Evolutionary conservation across 495 filamentous ascomycete species (phyloP), one percentile per base, ranked within the genome.

Genomic region (Penicillium maclennaniae): DNA sequence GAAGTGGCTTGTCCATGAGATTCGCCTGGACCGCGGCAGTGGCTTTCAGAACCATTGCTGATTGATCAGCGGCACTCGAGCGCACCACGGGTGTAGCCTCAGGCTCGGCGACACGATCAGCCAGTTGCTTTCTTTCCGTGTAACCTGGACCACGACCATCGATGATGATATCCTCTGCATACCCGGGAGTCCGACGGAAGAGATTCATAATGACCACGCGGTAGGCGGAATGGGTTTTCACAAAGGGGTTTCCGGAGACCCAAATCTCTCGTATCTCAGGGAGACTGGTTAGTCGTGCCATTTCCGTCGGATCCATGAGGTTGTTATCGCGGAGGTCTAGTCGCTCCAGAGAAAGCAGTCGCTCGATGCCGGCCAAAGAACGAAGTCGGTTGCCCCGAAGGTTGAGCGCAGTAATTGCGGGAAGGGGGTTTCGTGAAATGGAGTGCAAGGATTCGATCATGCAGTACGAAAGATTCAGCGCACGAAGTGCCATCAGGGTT

Each of bases 371-470:
- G 16, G 90, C 90, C 44, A 98, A 81, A 7, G 92, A 96, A 27
- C 81, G 79, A 48, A 98, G 81, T 34, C 91, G 87, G 68, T 98
- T 98, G 19, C 82, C 86, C 41, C 93, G 86, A 41, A 98, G 81
- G 63, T 97, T 97, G 56, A 98, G 79, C 19, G 90, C 90, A 4
- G 87, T 92, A 55, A 97, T 96, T 43, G 93, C 92, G 15, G 93
- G 92, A 4, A 98, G 79, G 27, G 93, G 92, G 65, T 86, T 91
- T 50, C 88, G 82, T 2, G 84, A 83, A 16, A 98, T 75, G 4
- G 92, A 96, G 59, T 95, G 91, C 51, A 98, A 74, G 28, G 91
- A 95, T 48, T 93, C 89, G 45, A 98, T 96, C 92, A 97, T 96
- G 78, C 93, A 97, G 62, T 91, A 85, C 14, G 92, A 92, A 25